Base-by-base conservation (phyloP, 2,329 filamentous ascomycete species). In the Fusarium sp. region DNA sequence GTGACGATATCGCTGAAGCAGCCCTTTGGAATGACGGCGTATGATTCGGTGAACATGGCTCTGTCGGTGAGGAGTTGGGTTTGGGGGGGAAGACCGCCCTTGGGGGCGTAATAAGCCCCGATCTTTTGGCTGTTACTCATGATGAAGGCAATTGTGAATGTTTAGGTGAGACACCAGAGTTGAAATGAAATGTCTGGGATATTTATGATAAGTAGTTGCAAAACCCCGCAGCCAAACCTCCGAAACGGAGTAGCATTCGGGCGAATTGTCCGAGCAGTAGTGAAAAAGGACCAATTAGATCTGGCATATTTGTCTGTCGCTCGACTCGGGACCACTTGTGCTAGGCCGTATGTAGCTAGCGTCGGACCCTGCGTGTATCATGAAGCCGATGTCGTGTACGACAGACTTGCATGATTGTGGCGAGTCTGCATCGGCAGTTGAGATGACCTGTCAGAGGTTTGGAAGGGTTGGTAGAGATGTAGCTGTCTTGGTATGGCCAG, bases 1-100 rank as follows among this genome's bases (percentile, higher is more conserved):
- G 65, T 67, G 39, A 67, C 65, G 19, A 67, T 67, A 8, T 67
- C 65, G 39, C 65, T 67, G 63, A 67, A 67, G 46, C 65, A 67
- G 11, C 65, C 65, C 14, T 67, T 67, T 19, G 65, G 65, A 7
- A 67, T 67, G 44, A 67, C 58, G 26, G 65, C 65, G 18, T 67
- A 67, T 30, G 65, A 63, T 59, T 67, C 65, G 12, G 65, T 67
- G 50, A 67, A 67, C 65, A 67, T 67, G 6, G 65, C 65, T 10
- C 65, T 44, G 43, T 67, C 65, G 21, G 65, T 67, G 23, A 67
- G 63, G 21, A 67, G 13, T 23, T 67, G 65, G 2, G 65, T 67
- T 18, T 67, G 65, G 3, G 65, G 65, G 14, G 65, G 65, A 21
- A 67, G 13, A 21, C 65, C 65, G 26, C 65, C 65, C 25, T 51